Evolutionary conservation across 2,329 filamentous ascomycete species (phyloP).

Genomic region (Plenodomus biglobosus): DNA sequence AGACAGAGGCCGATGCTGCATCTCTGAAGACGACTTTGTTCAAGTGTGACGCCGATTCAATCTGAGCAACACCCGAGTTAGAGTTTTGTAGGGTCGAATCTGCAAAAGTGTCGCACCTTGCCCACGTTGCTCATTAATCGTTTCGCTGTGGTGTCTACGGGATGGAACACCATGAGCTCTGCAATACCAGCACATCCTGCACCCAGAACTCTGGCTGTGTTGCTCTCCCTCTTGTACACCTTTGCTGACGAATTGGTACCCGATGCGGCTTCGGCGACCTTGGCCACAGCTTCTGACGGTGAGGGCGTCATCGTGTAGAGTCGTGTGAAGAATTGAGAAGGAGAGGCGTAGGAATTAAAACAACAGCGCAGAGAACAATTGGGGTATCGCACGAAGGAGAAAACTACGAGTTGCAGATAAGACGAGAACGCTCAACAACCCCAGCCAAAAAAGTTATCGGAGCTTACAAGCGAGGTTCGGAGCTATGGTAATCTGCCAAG

Average conservation of each 20-base stretch:
- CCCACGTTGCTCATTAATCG: conserved; percentile 98
- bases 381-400: conserved; percentile 1
- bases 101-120: conserved; percentile 53
- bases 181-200: conserved; percentile 92
- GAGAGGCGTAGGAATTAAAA: conserved; percentile 4
- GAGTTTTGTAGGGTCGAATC: conserved; percentile 15
- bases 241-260: conserved; percentile 52
- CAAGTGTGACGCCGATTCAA: conserved; percentile 64
- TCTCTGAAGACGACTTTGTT: conserved; percentile 95
- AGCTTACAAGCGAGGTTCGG: conserved; percentile 11
- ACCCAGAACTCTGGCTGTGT: conserved; percentile 81
- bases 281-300: conserved; percentile 31
- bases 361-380: conserved; percentile 14
- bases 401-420: conserved; percentile 2
- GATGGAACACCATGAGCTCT: conserved; percentile 79
- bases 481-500: conserved; percentile 11
- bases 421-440: neutral
- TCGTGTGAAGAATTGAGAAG: neutral
- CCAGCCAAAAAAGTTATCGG: conserved; percentile 12
- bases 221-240: conserved; percentile 81
- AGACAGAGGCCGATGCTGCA: conserved; percentile 69
- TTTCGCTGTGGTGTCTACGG: conserved; percentile 95
- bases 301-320: conserved; percentile 32
- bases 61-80: conserved; percentile 42
- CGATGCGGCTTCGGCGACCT: conserved; percentile 31